These are phyloP conservation scores for Neopestalotiopsis sp. DNA, from an alignment of 2,329 filamentous ascomycete species.

Conservation along the genomic window DNA sequence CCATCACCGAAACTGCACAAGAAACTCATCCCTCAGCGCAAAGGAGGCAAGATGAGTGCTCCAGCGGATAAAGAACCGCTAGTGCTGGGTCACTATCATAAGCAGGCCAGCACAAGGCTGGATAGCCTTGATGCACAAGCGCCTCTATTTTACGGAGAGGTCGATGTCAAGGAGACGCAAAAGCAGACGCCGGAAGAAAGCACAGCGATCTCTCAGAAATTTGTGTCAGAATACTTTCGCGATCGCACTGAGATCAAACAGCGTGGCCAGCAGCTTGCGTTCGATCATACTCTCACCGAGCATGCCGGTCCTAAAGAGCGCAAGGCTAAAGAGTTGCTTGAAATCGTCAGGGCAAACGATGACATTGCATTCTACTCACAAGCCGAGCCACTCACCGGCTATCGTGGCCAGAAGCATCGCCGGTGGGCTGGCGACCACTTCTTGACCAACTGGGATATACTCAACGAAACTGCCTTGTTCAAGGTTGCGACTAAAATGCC, in stretches of 20 bases:
- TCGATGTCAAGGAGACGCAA: background rate
- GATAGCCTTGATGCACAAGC: conserved; percentile 24
- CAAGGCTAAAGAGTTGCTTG: conserved; percentile 20
- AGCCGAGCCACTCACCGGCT: conserved; percentile 16
- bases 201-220: background rate
- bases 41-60: conserved; percentile 22
- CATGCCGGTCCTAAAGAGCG: conserved; percentile 17
- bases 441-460: conserved; percentile 57
- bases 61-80: background rate
- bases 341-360: conserved; percentile 20
- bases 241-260: conserved; percentile 15
- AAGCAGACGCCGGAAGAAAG: background rate
- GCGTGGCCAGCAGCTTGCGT: conserved; percentile 11
- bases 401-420: conserved; percentile 46
- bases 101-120: conserved; percentile 14
- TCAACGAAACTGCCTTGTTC: conserved; percentile 62
- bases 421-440: conserved; percentile 62
- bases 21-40: conserved; percentile 20
- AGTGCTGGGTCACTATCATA: conserved; percentile 5
- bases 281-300: conserved; percentile 16
- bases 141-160: background rate
- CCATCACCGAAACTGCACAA: conserved; percentile 17
- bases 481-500: conserved; percentile 63
- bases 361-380: conserved; percentile 23
- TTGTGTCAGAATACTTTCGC: conserved; percentile 11